phyloP scores from a whole-genome alignment of 495 filamentous ascomycete genomes.

The Amorphotheca resinae region DNA sequence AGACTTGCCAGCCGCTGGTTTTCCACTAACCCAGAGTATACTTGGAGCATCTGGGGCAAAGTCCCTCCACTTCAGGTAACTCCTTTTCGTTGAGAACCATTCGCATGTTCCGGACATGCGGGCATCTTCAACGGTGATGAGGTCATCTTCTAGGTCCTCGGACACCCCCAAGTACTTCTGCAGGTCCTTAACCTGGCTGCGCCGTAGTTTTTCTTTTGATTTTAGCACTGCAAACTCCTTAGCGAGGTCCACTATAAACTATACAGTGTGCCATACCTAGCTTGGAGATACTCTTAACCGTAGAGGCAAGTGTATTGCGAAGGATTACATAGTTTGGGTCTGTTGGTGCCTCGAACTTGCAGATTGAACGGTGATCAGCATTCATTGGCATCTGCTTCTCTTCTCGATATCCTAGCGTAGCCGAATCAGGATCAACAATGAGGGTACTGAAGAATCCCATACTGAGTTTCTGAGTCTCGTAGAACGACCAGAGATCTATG shows the following conservation, averaged over 20 bases:
- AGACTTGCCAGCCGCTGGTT: conserved; percentile 27
- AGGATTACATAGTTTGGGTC: conserved; percentile 32
- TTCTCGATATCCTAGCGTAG: conserved; percentile 31
- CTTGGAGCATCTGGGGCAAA: neutral
- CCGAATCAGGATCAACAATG: conserved; percentile 27
- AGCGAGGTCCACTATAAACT: neutral
- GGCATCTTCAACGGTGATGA: conserved; percentile 12
- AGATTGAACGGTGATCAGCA: conserved; percentile 36
- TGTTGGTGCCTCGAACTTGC: conserved; percentile 29
- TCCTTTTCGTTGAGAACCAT: conserved; percentile 20
- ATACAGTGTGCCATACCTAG: neutral
- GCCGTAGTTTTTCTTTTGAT: conserved; percentile 5
- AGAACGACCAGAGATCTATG: conserved; percentile 34
- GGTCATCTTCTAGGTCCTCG: conserved; percentile 13
- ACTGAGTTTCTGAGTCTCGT: conserved; percentile 24
- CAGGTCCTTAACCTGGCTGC: conserved; percentile 16
- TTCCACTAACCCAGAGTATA: conserved; percentile 24
- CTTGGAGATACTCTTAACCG: neutral
- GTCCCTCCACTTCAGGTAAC: conserved; percentile 20
- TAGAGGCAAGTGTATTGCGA: conserved; percentile 24
- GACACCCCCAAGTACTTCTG: conserved; percentile 19
- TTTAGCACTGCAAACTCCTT: neutral
- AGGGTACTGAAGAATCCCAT: neutral
- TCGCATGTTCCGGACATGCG: conserved; percentile 23
- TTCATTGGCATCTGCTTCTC: conserved; percentile 29